Evolutionary conservation across 2,329 filamentous ascomycete genomes (phyloP).

Genomic region (Davidsoniella virescens): DNA sequence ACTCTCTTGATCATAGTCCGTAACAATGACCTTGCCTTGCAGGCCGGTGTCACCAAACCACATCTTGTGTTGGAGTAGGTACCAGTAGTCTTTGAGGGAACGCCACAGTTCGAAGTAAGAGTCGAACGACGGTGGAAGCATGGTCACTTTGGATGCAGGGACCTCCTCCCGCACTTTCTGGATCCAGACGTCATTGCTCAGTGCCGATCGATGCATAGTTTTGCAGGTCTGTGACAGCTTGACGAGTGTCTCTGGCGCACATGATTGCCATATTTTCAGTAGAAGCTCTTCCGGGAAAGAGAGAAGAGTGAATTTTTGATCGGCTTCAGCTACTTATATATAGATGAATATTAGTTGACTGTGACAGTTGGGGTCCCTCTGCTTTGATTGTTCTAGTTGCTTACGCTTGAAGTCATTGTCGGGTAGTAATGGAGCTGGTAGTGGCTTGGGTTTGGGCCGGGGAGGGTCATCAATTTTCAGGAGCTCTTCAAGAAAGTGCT

Average conservation of each 20-base stretch:
- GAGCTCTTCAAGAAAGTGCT: too few species aligned
- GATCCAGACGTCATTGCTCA: conserved; percentile 57
- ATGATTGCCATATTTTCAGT: conserved; percentile 49
- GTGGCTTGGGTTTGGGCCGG: too few species aligned
- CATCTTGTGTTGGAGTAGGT: conserved; percentile 60
- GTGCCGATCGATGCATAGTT: conserved; percentile 39
- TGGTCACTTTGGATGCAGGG: conserved; percentile 34
- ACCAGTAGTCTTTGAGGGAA: conserved; percentile 43
- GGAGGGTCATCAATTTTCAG: too few species aligned
- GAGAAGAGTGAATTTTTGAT: conserved; percentile 22
- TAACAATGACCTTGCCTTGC: conserved; percentile 57
- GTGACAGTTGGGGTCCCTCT: too few species aligned
- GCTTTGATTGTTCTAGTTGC: too few species aligned
- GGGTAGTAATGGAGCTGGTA: too few species aligned
- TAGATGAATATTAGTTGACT: background rate
- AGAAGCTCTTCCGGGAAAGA: conserved; percentile 60
- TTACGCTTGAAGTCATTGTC: too few species aligned
- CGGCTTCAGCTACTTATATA: background rate
- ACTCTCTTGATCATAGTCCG: conserved; percentile 56
- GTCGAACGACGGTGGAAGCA: conserved; percentile 20
- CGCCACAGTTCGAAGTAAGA: conserved; percentile 4
- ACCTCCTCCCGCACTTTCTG: conserved; percentile 52
- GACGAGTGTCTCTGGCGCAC: conserved; percentile 49
- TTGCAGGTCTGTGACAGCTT: conserved; percentile 44
- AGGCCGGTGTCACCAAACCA: conserved; percentile 70